phyloP scores from a whole-genome alignment of 208 protist genomes.

The Crithidia brevicula region DNA sequence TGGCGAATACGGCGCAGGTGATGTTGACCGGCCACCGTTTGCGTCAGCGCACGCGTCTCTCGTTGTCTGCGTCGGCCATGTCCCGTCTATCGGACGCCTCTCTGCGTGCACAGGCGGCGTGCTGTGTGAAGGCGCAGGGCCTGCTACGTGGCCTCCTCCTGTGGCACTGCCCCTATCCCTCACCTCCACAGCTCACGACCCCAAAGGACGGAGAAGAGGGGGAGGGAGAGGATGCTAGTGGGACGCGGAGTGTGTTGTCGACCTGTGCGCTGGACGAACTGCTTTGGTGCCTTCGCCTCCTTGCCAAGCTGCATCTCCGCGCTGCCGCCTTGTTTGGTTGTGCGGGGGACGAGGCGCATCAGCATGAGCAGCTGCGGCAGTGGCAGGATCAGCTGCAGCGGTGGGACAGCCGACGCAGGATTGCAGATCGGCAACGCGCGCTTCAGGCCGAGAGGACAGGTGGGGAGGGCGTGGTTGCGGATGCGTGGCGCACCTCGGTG shows the following conservation, averaged over 20 bases:
- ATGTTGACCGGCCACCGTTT: constrained; percentile 18
- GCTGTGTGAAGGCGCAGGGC: constrained; percentile 36
- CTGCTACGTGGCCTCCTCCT: constrained; percentile 25
- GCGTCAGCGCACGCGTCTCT: too few relatives aligned
- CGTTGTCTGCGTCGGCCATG: background rate
- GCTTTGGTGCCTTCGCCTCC: constrained; percentile 46
- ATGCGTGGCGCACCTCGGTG: background rate
- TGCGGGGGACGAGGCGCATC: constrained; percentile 17
- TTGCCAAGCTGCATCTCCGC: constrained; percentile 43
- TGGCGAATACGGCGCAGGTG: constrained; percentile 43
- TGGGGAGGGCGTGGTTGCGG: background rate
- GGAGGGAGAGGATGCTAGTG: background rate
- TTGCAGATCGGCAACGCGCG: too few relatives aligned
- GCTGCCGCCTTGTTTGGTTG: constrained; percentile 33
- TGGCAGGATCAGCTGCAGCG: constrained; percentile 27
- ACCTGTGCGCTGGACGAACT: constrained; percentile 14
- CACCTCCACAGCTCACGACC: background rate
- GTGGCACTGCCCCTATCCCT: constrained; percentile 39
- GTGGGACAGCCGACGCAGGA: constrained; percentile 14
- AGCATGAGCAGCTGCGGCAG: constrained; percentile 14
- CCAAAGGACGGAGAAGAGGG: background rate
- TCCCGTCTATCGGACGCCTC: background rate
- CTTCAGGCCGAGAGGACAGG: background rate
- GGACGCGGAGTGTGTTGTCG: background rate
- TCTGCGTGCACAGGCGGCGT: constrained; percentile 16